A percentile compares a stretch with the other conserved stretches of the same genome.
Evolutionary conservation across 2,329 filamentous ascomycete species (phyloP).

Genomic region (Stemphylium lycopersici): DNA sequence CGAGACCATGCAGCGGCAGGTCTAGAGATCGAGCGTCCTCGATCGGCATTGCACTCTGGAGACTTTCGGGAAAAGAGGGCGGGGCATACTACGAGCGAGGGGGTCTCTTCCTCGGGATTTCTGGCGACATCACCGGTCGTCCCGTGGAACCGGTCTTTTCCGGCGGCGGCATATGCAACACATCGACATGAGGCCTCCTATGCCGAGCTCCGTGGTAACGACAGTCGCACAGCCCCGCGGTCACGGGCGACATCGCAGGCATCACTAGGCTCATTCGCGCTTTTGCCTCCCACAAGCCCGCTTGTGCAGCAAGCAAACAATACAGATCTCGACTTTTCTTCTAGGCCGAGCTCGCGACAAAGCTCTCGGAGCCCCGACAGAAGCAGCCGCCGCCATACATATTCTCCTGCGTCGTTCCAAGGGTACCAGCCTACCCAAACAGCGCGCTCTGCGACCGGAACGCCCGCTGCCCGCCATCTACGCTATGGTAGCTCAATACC

Average conservation of each 20-base stretch:
- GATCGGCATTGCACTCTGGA: constrained; percentile 72
- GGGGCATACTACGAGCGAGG: constrained; percentile 21
- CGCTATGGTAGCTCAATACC: constrained; percentile 67
- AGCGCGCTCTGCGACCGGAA: constrained; percentile 39
- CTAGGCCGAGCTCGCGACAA: constrained; percentile 47
- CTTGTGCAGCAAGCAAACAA: constrained; percentile 88
- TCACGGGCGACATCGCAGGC: constrained; percentile 59
- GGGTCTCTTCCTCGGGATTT: constrained; percentile 17
- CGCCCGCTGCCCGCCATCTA: constrained; percentile 44
- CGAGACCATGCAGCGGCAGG: constrained; percentile 42
- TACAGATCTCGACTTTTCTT: constrained; percentile 71
- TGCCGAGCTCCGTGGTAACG: constrained; percentile 21
- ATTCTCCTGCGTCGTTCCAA: constrained; percentile 67
- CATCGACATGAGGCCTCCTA: constrained; percentile 22
- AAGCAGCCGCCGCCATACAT: constrained; percentile 70
- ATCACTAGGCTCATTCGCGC: constrained; percentile 78
- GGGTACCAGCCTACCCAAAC: constrained; percentile 53
- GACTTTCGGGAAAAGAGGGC: constrained; percentile 62
- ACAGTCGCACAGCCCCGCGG: constrained; percentile 46
- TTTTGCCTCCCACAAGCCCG: constrained; percentile 89
- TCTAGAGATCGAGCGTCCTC: constrained; percentile 75
- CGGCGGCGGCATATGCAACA: constrained; percentile 42
- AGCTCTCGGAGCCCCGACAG: constrained; percentile 54
- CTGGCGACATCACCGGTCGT: constrained; percentile 60
- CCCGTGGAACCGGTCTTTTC: constrained; percentile 62